Evolutionary conservation across 1,284 basidiomycete species (phyloP).

Genomic region (Ganoderma leucocontextum): DNA sequence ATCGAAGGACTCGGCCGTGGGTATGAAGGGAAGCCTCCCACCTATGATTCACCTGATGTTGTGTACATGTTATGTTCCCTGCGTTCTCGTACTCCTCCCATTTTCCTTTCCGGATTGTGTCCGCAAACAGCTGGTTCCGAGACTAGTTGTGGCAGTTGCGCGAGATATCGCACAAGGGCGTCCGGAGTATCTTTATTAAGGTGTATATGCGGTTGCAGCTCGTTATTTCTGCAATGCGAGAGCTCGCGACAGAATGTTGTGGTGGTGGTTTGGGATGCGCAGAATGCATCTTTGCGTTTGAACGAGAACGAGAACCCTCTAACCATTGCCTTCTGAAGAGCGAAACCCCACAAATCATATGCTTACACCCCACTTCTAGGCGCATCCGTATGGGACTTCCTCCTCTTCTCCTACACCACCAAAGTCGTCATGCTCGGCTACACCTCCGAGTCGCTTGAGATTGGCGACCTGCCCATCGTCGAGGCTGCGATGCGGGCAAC

Average conservation of each 20-base stretch:
- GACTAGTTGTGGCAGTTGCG: too few relatives aligned
- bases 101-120: too few relatives aligned
- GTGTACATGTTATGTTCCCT: too few relatives aligned
- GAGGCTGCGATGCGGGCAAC: conserved; percentile 76
- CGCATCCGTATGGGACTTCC: conserved; percentile 58
- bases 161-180: neutral
- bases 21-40: too few relatives aligned
- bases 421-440: conserved; percentile 86
- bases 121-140: too few relatives aligned
- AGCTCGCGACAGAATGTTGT: too few relatives aligned
- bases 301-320: neutral
- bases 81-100: too few relatives aligned
- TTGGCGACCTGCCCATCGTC: conserved; percentile 86
- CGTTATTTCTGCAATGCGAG: too few relatives aligned
- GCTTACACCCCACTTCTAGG: conserved; percentile 21
- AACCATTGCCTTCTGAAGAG: neutral
- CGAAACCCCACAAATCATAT: neutral
- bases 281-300: neutral
- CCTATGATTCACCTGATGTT: too few relatives aligned
- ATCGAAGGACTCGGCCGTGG: too few relatives aligned
- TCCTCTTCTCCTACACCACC: conserved; percentile 86
- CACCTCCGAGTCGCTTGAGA: conserved; percentile 76
- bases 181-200: neutral
- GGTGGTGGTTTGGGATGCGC: neutral
- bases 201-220: too few relatives aligned